Percentiles rank a stretch among this genome's conserved stretches.
Evolutionary conservation across 2,329 filamentous ascomycete genomes (phyloP).

Genomic region (Aaosphaeria pasadenensis): DNA sequence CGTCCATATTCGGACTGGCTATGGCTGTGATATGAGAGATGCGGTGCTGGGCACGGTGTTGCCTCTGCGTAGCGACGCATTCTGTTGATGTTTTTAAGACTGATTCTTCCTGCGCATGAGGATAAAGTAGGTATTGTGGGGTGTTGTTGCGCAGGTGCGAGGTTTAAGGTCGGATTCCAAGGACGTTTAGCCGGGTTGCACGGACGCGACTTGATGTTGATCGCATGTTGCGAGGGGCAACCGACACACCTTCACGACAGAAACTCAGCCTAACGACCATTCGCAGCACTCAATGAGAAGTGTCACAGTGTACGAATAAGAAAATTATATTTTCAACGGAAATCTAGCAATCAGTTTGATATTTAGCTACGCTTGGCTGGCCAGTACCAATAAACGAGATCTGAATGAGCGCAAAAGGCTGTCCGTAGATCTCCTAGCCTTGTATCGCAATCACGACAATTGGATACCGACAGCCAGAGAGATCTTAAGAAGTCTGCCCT

Average conservation of each 20-base stretch:
- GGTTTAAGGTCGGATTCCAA: neutral
- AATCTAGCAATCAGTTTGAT: too few species aligned
- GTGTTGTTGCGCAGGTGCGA: neutral
- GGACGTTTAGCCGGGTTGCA: constrained; percentile 9
- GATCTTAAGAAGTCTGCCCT: too few species aligned
- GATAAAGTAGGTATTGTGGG: constrained; percentile 1
- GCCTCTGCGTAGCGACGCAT: constrained; percentile 35
- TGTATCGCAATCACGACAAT: too few species aligned
- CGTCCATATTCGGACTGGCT: constrained; percentile 15
- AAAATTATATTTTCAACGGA: too few species aligned
- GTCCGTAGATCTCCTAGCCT: too few species aligned
- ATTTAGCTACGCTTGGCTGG: too few species aligned
- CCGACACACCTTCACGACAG: neutral
- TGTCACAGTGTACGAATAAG: too few species aligned
- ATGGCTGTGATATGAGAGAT: constrained; percentile 25
- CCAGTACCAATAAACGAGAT: too few species aligned
- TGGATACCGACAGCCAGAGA: too few species aligned
- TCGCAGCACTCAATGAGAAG: too few species aligned
- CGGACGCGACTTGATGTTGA: constrained; percentile 8
- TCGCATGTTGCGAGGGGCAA: constrained; percentile 10
- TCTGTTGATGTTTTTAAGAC: constrained; percentile 2
- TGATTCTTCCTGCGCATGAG: neutral
- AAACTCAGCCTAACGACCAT: too few species aligned
- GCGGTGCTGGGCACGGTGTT: constrained; percentile 35
- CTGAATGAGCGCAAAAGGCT: too few species aligned